Percentiles rank a stretch among this genome's conserved stretches.
These are phyloP conservation scores for Paecilomyces dactylethromorphus DNA, from an alignment of 2,329 filamentous ascomycete genomes.

Conservation along the genomic window DNA sequence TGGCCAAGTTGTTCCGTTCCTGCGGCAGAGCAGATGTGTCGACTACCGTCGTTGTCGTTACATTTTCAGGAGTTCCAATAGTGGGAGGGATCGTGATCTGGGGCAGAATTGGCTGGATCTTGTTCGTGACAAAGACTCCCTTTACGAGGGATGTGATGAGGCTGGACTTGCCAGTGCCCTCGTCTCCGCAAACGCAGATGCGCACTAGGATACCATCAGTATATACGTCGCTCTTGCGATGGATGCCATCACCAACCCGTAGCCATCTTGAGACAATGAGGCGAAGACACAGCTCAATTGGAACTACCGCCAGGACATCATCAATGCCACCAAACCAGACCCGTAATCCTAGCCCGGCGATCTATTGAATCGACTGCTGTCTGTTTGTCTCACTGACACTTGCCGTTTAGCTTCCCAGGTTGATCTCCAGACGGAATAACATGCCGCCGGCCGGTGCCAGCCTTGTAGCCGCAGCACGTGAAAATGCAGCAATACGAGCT, in stretches of 20 bases:
- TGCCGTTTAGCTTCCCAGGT: not conserved
- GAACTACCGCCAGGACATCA: not conserved
- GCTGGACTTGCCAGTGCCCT: conserved; percentile 89
- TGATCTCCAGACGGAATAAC: not conserved
- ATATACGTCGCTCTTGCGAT: not conserved
- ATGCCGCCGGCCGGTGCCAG: not conserved
- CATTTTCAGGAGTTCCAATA: conserved; percentile 89
- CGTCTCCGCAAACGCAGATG: conserved; percentile 94
- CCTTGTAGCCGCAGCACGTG: not conserved
- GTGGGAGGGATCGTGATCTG: conserved; percentile 92
- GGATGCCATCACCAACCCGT: conserved; percentile 3
- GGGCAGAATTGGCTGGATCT: conserved; percentile 89
- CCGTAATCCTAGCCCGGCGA: not conserved
- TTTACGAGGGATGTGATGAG: conserved; percentile 94
- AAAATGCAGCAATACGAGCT: not conserved
- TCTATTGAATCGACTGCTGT: not conserved
- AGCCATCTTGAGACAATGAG: conserved; percentile 4
- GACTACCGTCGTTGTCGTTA: conserved; percentile 86
- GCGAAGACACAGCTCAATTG: not conserved
- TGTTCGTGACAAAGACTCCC: conserved; percentile 90
- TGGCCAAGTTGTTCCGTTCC: conserved; percentile 80
- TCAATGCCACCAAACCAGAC: not conserved
- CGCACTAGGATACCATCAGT: conserved; percentile 53
- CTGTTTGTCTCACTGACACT: not conserved
- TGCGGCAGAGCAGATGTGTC: conserved; percentile 94